These are phyloP conservation scores for Plantago major DNA, from an alignment of 257 asterid species.

Conservation along the genomic window DNA sequence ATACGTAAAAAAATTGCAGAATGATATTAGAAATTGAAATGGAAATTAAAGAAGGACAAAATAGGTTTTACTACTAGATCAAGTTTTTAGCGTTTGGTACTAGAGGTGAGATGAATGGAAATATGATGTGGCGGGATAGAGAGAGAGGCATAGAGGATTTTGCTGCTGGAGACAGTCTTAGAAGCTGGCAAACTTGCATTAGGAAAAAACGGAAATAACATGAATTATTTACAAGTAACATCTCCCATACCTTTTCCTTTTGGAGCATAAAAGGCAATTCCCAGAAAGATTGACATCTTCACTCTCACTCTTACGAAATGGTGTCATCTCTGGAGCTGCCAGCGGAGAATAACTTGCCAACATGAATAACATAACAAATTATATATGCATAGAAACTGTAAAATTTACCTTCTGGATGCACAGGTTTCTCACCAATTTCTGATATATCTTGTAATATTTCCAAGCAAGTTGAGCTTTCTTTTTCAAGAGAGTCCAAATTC, in stretches of 20 bases:
- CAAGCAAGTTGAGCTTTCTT: conserved; percentile 26
- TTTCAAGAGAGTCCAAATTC: conserved; percentile 25
- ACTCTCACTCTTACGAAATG: conserved; percentile 22
- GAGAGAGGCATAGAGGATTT: too few species aligned
- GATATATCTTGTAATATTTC: conserved; percentile 21
- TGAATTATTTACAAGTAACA: conserved; percentile 2
- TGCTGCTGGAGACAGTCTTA: too few species aligned
- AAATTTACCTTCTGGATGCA: conserved; percentile 23
- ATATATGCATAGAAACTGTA: conserved; percentile 13
- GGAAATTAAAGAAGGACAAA: too few species aligned
- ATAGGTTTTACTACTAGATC: too few species aligned
- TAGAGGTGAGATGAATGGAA: too few species aligned
- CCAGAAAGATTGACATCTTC: conserved; percentile 23
- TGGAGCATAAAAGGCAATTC: conserved; percentile 47
- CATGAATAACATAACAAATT: conserved; percentile 10
- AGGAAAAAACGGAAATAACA: neutral
- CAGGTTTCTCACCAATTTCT: conserved; percentile 20
- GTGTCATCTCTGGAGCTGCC: conserved; percentile 30
- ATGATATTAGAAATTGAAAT: too few species aligned
- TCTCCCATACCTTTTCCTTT: conserved; percentile 44
- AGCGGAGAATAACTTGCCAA: conserved; percentile 13
- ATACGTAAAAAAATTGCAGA: too few species aligned
- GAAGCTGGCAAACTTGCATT: too few species aligned
- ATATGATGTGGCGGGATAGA: too few species aligned
- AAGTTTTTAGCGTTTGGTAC: too few species aligned